Base-by-base conservation (phyloP, 2,329 filamentous ascomycete genomes). In the Cryphonectria naterciae region DNA sequence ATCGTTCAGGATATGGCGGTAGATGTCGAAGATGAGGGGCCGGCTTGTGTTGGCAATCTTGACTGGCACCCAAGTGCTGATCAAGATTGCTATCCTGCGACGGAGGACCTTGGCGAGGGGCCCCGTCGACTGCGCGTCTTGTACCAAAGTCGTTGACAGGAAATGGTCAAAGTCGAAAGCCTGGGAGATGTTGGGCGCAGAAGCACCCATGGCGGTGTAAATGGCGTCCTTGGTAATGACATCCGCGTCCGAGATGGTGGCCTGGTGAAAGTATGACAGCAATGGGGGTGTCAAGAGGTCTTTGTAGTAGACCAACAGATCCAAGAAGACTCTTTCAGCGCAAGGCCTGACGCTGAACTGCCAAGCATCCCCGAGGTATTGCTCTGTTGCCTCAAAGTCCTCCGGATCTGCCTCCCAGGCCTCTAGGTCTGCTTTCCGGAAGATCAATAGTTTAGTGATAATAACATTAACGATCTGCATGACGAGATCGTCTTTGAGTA, bases 391-490 rank as follows among this genome's bases (percentile, higher is more conserved):
- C 80, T 98, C 95, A 95, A 96, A 99, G 68, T 97, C 94, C 79
- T 99, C 94, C 0, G 95, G 94, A 70, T 97, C 94, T 77, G 97
- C 92, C 78, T 97, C 92, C 96, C 96, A 99, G 70, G 94, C 92
- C 73, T 94, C 90, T 0, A 98, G 87, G 80, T 99, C 96, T 67
- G 90, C 89, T 71, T 92, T 88, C 46, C 94, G 89, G 79, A 98
- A 96, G 52, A 96, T 88, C 78, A 99, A 96, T 75, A 97, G 93
- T 76, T 92, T 91, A 0, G 92, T 94, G 67, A 99, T 93, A 69
- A 97, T 89, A 17, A 91, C 85, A 74, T 96, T 93, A 78, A 96
- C 93, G 75, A 97, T 91, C 74, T 95, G 89, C 22, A 92, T 85
- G 2, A 97, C 90, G 70, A 98, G 88, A 0, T 92, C 88, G 49